These are phyloP conservation scores for Beverwykella pulmonaria DNA, from an alignment of 495 filamentous ascomycete species.

Conservation along the genomic window DNA sequence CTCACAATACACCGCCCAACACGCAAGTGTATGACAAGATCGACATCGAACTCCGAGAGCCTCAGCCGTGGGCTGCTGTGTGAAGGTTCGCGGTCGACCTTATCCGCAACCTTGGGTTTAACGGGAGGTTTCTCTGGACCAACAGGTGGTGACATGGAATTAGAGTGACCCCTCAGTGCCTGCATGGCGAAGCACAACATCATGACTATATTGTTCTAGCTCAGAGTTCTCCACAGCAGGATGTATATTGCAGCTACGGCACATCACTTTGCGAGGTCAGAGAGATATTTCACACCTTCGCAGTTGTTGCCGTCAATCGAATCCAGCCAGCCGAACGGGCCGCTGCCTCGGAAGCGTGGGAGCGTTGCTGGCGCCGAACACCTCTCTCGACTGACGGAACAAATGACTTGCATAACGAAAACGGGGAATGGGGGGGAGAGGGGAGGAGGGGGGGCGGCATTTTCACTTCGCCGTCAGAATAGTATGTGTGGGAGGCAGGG, in stretches of 20 bases:
- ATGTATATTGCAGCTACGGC: neutral
- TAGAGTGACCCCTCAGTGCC: constrained; percentile 17
- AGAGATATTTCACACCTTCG: neutral
- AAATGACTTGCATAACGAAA: neutral
- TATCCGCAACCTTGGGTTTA: constrained; percentile 24
- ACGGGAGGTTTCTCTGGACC: neutral
- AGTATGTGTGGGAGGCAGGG: neutral
- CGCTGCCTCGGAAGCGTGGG: neutral
- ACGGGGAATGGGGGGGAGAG: no score
- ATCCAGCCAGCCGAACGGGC: constrained; percentile 1
- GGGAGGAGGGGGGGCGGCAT: no score
- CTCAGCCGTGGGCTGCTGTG: constrained; percentile 10
- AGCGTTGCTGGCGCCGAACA: neutral
- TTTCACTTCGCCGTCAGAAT: no score
- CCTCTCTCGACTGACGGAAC: neutral
- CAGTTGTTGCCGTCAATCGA: neutral
- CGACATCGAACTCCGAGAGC: neutral
- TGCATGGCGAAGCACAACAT: constrained; percentile 20
- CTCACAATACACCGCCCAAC: neutral
- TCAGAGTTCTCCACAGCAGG: constrained; percentile 10
- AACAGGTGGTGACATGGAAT: constrained; percentile 2
- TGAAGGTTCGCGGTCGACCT: constrained; percentile 24
- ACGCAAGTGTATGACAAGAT: neutral
- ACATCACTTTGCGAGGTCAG: neutral
- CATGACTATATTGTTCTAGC: constrained; percentile 13